Conservation (phyloP, 192 early-diverging fungal species). For the Backusella psychrophila region DNA sequence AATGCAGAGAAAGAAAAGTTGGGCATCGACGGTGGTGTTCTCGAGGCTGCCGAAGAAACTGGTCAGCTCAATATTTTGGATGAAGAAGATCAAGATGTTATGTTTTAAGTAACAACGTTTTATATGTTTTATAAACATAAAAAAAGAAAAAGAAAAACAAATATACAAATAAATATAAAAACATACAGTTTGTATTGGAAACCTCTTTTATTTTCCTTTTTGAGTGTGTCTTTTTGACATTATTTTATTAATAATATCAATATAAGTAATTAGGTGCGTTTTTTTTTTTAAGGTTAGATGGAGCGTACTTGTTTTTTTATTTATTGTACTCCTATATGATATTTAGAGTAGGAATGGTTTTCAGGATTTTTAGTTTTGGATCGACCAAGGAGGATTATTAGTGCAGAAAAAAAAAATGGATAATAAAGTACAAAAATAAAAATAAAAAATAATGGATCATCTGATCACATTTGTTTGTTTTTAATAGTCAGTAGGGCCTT, state of each 20-base stretch:
- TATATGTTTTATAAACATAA: not conserved
- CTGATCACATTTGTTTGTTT: not conserved
- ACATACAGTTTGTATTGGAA: too few relatives aligned
- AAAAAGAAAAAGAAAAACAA: too few relatives aligned
- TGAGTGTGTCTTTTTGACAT: too few relatives aligned
- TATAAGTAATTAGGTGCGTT: too few relatives aligned
- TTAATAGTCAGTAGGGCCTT: not conserved
- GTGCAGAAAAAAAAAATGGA: not conserved
- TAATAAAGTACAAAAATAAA: not conserved
- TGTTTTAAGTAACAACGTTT: slow-evolving; percentile 11
- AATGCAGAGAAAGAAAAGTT: slow-evolving; percentile 10
- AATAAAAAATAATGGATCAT: not conserved
- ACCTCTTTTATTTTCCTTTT: not conserved
- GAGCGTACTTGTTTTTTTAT: not conserved
- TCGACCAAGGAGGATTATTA: not conserved
- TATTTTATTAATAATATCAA: too few relatives aligned
- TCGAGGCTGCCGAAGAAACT: slow-evolving; percentile 32
- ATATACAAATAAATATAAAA: not conserved
- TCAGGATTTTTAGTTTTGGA: not conserved
- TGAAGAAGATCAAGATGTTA: slow-evolving; percentile 33
- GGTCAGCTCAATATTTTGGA: slow-evolving; percentile 35
- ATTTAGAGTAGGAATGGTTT: not conserved
- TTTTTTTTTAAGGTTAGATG: not conserved
- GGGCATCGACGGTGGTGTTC: not conserved
- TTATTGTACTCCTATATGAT: not conserved